Conservation (phyloP, 73 alveolate genomes). For the Uronychia setigera region DNA sequence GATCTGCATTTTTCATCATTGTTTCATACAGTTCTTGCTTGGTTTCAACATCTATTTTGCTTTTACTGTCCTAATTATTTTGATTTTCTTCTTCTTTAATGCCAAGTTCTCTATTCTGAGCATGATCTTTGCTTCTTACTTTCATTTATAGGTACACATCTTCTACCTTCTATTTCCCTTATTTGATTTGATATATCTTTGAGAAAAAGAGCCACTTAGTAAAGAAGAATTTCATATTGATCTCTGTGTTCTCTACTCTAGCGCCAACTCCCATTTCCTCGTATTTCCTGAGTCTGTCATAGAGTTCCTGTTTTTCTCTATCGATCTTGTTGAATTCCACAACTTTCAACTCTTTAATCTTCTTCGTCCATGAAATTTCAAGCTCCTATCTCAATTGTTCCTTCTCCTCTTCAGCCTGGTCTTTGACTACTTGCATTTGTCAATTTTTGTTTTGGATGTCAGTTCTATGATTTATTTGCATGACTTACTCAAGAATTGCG, state of each 20-base stretch:
- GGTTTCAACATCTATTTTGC: neutral
- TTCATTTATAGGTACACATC: neutral
- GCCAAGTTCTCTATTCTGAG: neutral
- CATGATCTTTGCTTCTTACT: neutral
- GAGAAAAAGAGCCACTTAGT: conserved; percentile 35
- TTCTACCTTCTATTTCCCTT: neutral
- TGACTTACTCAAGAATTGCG: neutral
- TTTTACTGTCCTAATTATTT: neutral
- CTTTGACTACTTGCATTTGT: conserved; percentile 1
- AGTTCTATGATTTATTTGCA: neutral
- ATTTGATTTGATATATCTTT: neutral
- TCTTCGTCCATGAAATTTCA: neutral
- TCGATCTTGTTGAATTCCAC: conserved; percentile 38
- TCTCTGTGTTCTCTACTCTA: neutral
- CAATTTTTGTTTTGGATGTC: neutral
- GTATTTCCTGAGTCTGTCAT: conserved; percentile 24
- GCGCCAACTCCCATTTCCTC: conserved; percentile 11
- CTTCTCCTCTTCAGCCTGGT: neutral
- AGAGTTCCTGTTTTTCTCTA: conserved; percentile 53
- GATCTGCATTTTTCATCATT: neutral
- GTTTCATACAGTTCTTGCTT: neutral
- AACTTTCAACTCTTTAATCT: conserved; percentile 6
- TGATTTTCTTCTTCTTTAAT: neutral
- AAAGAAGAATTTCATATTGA: conserved; percentile 15
- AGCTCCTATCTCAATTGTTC: neutral